Evolutionary conservation across 2,329 filamentous ascomycete genomes (phyloP), one percentile per base, ranked within the genome.

Genomic region (Hypoxylon rubiginosum): DNA sequence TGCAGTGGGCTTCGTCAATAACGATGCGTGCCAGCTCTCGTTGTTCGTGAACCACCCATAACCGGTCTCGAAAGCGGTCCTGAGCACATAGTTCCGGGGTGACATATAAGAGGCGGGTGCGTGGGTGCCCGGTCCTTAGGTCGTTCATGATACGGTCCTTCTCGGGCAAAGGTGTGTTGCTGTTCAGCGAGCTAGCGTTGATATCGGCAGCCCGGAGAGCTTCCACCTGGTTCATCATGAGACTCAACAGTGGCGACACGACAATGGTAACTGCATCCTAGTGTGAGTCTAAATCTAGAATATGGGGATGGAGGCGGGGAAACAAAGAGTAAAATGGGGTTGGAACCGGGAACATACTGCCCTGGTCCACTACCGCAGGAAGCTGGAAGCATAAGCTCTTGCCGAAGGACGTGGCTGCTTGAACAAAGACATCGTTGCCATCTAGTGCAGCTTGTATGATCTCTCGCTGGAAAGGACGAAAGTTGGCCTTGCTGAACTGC

Each of bases 221-320:
- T 71, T 92, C 90, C 48, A 98, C 93, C 84, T 98, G 95, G 75
- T 98, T 97, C 79, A 94, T 93, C 93, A 97, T 97, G 59, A 97
- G 84, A 71, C 94, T 94, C 43, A 97, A 84, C 39, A 97, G 84
- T 4, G 94, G 95, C 32, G 93, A 97, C 41, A 98, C 86, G 34
- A 97, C 94, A 64, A 98, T 90, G 10, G 71, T 75, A 58, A 70
- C 74, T 69, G 30, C 17, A 28, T 19, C 52, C 43, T 32, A 9
- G 39, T 56, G 59, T 70, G 49, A 70, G 66, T 48, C 28, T 32
- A 50, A n/a, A n/a, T n/a, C n/a, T n/a, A n/a, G 15, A 49, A 21
- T 11, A 26, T 13, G 28, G 8, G 11, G 53, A 56, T 10, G 21
- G 49, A 39, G 52, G 58, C 45, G 43, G 21, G 36, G 55, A 41